Percentiles rank a stretch among this genome's conserved stretches.
Conservation (phyloP, 257 asterid genomes). For the Solanum virginianum region DNA sequence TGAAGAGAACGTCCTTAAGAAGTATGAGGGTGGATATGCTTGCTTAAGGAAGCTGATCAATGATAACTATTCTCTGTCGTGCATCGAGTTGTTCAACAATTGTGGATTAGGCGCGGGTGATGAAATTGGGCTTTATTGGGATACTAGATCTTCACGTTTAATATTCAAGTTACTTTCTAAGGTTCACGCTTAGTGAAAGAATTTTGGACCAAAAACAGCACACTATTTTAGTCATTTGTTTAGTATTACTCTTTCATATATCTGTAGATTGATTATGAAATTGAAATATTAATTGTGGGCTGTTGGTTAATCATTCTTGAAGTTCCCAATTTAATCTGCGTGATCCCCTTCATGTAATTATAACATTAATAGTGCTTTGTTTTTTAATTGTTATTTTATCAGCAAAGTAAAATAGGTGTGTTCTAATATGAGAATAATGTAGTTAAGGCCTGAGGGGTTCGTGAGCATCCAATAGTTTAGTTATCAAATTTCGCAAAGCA, state of each 20-base stretch:
- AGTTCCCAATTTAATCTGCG: no score
- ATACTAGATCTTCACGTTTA: background rate
- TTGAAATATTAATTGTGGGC: no score
- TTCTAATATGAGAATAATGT: no score
- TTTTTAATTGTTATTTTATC: background rate
- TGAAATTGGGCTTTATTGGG: background rate
- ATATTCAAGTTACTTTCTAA: no score
- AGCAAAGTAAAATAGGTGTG: background rate
- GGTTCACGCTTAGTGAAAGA: background rate
- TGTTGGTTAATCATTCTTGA: no score
- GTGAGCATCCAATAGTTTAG: background rate
- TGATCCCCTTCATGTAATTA: background rate
- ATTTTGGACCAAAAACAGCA: background rate
- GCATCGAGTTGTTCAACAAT: background rate
- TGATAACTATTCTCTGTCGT: background rate
- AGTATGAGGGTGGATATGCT: background rate
- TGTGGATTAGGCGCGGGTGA: background rate
- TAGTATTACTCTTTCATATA: no score
- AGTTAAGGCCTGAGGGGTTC: background rate
- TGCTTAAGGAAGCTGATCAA: background rate
- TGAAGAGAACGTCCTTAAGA: background rate
- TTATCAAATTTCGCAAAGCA: background rate
- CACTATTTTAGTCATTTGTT: no score
- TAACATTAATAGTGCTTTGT: background rate
- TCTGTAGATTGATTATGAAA: no score